Percentiles rank a stretch among this genome's conserved stretches.
phyloP scores from a whole-genome alignment of 805 yeast species.

The Candida koratica region DNA sequence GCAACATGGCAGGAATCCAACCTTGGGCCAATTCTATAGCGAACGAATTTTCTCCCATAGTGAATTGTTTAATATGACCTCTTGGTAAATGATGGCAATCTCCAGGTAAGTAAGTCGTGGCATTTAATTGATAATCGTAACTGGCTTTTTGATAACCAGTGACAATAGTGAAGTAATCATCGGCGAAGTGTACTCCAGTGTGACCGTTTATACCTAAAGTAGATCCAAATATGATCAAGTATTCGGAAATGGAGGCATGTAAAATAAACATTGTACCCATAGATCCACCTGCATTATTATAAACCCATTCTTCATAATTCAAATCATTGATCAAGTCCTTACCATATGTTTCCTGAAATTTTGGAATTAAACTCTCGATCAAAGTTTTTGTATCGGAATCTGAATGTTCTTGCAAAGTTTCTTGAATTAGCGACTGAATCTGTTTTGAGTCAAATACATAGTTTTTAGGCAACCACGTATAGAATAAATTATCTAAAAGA shows the following conservation, averaged over 20 bases:
- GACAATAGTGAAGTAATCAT: slow-evolving; percentile 91
- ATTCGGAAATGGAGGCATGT: slow-evolving; percentile 93
- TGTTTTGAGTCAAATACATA: slow-evolving; percentile 68
- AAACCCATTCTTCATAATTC: slow-evolving; percentile 83
- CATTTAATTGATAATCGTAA: slow-evolving; percentile 53
- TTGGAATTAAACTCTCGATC: slow-evolving; percentile 57
- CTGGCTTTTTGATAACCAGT: slow-evolving; percentile 78
- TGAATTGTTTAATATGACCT: slow-evolving; percentile 78
- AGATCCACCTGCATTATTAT: slow-evolving; percentile 97
- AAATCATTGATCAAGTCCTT: slow-evolving; percentile 72
- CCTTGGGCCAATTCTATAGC: slow-evolving; percentile 98
- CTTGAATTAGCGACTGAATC: slow-evolving; percentile 55
- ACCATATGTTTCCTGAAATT: slow-evolving; percentile 53
- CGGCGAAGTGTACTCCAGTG: slow-evolving; percentile 93
- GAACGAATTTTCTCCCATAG: slow-evolving; percentile 76
- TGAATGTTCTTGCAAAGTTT: slow-evolving; percentile 50
- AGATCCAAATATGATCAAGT: slow-evolving; percentile 88
- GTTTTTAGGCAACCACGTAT: slow-evolving; percentile 63
- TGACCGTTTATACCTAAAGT: slow-evolving; percentile 97
- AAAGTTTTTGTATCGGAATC: slow-evolving; percentile 60
- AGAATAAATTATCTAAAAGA: slow-evolving; percentile 29
- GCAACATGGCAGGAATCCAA: slow-evolving; percentile 97
- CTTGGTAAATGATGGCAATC: slow-evolving; percentile 73
- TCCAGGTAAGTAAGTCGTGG: slow-evolving; percentile 82
- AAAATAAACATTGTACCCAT: slow-evolving; percentile 95